Conservation (phyloP, 2,329 filamentous ascomycete genomes). For the Alternaria viburni region DNA sequence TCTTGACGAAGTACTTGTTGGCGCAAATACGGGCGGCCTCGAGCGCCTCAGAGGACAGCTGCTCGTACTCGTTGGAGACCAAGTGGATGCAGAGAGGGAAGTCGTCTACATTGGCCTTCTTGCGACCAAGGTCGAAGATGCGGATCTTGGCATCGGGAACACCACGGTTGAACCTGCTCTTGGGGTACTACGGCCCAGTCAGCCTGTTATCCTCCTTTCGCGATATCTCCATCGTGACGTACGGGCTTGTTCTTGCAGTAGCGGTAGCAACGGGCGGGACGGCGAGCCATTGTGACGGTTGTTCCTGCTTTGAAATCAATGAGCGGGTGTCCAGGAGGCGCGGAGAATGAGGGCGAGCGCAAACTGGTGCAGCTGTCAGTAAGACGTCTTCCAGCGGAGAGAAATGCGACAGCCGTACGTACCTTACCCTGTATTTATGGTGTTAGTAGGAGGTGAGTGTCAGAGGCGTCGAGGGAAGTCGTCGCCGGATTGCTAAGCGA, state of each 20-base stretch:
- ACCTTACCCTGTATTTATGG: constrained; percentile 41
- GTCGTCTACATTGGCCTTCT: constrained; percentile 98
- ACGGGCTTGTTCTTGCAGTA: constrained; percentile 99
- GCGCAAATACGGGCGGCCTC: constrained; percentile 99
- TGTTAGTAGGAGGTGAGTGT: constrained; percentile 30
- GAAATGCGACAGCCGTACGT: constrained; percentile 23
- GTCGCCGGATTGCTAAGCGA: constrained; percentile 26
- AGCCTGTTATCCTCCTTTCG: constrained; percentile 34
- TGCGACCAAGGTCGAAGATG: constrained; percentile 99
- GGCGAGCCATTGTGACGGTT: constrained; percentile 93
- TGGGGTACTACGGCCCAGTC: constrained; percentile 82
- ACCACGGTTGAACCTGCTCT: constrained; percentile 99
- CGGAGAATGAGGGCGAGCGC: constrained; percentile 10
- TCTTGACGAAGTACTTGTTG: constrained; percentile 90
- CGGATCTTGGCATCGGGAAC: constrained; percentile 81
- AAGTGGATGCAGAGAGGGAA: constrained; percentile 98
- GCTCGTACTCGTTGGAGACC: constrained; percentile 99
- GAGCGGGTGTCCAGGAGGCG: constrained; percentile 40
- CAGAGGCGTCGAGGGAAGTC: constrained; percentile 21
- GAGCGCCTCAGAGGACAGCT: constrained; percentile 98
- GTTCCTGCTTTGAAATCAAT: constrained; percentile 57
- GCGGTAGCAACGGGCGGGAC: constrained; percentile 99
- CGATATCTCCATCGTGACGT: constrained; percentile 25
- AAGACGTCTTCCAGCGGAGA: constrained; percentile 12
- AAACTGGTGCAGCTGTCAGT: constrained; percentile 20